Percentiles rank a stretch among this genome's conserved stretches.
These are phyloP conservation scores for Vaccinium darrowii DNA, from an alignment of 148 eudicot genomes.

Conservation along the genomic window DNA sequence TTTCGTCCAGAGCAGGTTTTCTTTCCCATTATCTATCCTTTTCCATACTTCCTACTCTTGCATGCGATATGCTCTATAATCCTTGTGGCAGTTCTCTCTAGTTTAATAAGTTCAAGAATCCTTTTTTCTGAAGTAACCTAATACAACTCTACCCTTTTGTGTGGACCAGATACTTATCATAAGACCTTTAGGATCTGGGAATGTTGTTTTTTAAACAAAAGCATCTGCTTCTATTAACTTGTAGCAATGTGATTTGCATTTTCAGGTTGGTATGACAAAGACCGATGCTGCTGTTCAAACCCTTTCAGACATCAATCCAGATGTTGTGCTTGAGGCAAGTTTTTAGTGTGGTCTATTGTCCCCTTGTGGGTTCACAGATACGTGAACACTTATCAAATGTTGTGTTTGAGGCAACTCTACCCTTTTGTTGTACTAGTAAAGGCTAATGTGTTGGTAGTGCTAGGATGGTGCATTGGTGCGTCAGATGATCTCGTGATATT, in stretches of 20 bases:
- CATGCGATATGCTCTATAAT: not conserved
- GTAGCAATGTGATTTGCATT: not conserved
- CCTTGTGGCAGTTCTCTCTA: not conserved
- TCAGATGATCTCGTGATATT: not conserved
- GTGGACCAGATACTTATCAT: not conserved
- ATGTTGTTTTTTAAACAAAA: not conserved
- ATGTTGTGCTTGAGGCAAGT: slow-evolving; percentile 93
- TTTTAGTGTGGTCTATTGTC: not conserved
- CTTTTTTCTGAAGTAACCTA: slow-evolving; percentile 6
- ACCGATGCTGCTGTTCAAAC: slow-evolving; percentile 99
- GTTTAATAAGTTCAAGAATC: not conserved
- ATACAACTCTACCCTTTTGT: not conserved
- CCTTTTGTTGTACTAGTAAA: not conserved
- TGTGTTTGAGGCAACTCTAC: not conserved
- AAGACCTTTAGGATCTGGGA: not conserved
- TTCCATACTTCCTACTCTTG: not conserved
- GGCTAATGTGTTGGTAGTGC: slow-evolving; percentile 1
- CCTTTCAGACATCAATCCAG: slow-evolving; percentile 91
- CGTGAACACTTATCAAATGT: not conserved
- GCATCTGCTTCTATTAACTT: not conserved
- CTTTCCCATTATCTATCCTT: not conserved
- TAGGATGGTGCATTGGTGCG: not conserved
- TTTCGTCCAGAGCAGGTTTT: slow-evolving; percentile 97
- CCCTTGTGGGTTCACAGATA: not conserved
- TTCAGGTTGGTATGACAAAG: slow-evolving; percentile 96